Conservation (phyloP, 345 rosid species). For the Sisymbrium altissimum region DNA sequence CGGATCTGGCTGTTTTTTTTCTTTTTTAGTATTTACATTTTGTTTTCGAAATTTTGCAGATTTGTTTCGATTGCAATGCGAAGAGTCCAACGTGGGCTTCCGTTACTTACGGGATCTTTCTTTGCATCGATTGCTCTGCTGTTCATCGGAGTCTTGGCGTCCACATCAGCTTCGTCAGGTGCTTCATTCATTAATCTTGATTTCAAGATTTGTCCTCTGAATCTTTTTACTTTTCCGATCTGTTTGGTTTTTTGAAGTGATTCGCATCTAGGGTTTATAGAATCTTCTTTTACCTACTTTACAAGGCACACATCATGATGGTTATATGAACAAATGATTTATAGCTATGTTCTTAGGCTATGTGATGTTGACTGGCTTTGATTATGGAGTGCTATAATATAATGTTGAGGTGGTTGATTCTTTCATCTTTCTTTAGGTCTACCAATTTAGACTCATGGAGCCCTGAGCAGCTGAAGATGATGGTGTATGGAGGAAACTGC, state of each 20-base stretch:
- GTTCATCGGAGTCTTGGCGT: constrained; percentile 96
- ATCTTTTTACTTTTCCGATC: too few species aligned
- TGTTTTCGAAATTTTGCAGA: constrained; percentile 32
- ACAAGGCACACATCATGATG: too few species aligned
- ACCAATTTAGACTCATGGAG: constrained; percentile 95
- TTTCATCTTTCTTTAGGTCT: constrained; percentile 48
- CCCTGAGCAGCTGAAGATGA: constrained; percentile 78
- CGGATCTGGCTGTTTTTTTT: not conserved
- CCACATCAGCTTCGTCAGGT: constrained; percentile 95
- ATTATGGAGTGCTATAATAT: not conserved
- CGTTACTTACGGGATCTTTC: constrained; percentile 93
- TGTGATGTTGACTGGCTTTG: not conserved
- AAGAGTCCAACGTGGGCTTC: constrained; percentile 98
- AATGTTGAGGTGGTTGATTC: not conserved
- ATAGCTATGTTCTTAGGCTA: too few species aligned
- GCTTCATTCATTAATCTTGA: too few species aligned
- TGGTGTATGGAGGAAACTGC: constrained; percentile 87
- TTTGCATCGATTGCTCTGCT: constrained; percentile 96
- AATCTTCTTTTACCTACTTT: too few species aligned
- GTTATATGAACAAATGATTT: too few species aligned
- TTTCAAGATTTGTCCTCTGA: too few species aligned
- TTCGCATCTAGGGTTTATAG: not conserved
- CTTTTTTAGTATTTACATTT: too few species aligned
- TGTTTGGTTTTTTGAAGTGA: too few species aligned
- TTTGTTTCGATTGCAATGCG: constrained; percentile 95